These are phyloP conservation scores for Colletotrichum tamarilloi DNA, from an alignment of 2,329 filamentous ascomycete species.

Conservation along the genomic window DNA sequence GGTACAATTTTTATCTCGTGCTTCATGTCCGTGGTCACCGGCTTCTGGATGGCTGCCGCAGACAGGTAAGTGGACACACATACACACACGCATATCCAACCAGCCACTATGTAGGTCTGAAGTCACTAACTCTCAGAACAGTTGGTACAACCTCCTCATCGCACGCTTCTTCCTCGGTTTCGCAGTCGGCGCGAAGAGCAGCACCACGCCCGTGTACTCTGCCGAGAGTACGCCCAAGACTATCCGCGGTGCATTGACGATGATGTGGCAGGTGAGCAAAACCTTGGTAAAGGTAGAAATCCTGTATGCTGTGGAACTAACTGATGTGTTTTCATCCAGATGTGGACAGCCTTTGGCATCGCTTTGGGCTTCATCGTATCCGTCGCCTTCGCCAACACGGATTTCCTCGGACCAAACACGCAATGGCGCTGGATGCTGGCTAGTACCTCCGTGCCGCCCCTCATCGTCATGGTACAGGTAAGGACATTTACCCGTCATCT, in stretches of 20 bases:
- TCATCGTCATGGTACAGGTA: constrained; percentile 58
- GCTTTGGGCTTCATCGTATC: constrained; percentile 51
- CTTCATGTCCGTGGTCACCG: constrained; percentile 59
- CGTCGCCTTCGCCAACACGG: constrained; percentile 43
- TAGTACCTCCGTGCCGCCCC: constrained; percentile 63
- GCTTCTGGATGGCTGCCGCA: constrained; percentile 66
- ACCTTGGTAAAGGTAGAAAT: no score
- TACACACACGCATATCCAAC: constrained; percentile 38
- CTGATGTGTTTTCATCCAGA: not conserved
- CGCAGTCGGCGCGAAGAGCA: constrained; percentile 50
- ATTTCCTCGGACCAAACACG: constrained; percentile 47
- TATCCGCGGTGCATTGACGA: constrained; percentile 51
- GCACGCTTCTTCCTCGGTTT: constrained; percentile 50
- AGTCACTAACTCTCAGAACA: constrained; percentile 11
- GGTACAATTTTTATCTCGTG: constrained; percentile 74
- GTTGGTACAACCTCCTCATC: constrained; percentile 47
- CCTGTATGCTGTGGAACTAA: not conserved
- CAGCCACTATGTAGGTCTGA: no score
- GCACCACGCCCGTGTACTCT: constrained; percentile 49
- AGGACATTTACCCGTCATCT: not conserved
- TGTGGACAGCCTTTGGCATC: constrained; percentile 49
- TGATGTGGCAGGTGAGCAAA: constrained; percentile 48
- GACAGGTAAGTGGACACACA: constrained; percentile 58
- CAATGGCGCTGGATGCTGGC: constrained; percentile 55
- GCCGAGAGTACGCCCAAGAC: constrained; percentile 51